These are phyloP conservation scores for Agarophyton chilense DNA, from an alignment of 23 red algal species.

Conservation along the genomic window DNA sequence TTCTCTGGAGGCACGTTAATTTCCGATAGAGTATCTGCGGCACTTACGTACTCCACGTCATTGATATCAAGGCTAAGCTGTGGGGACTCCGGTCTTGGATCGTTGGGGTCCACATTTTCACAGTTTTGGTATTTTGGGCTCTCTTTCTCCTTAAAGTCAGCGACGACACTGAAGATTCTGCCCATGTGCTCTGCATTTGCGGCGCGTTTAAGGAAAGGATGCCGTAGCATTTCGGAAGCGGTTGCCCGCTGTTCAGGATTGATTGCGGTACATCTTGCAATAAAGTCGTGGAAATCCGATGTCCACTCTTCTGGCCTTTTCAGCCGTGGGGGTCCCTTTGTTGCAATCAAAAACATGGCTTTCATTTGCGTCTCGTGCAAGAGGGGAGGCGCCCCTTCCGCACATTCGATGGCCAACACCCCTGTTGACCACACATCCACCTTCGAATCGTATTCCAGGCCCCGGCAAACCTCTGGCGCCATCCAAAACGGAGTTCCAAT, in stretches of 20 bases:
- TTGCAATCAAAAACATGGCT: slow-evolving; percentile 98
- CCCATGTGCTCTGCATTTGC: slow-evolving; percentile 68
- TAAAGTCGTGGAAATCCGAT: slow-evolving; percentile 86
- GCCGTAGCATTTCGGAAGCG: slow-evolving; percentile 78
- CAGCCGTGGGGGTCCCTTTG: slow-evolving; percentile 81
- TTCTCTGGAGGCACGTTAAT: neutral
- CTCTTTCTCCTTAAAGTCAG: slow-evolving; percentile 67
- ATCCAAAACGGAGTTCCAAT: slow-evolving; percentile 98
- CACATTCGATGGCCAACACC: slow-evolving; percentile 96
- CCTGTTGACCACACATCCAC: slow-evolving; percentile 98
- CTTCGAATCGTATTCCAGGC: slow-evolving; percentile 89
- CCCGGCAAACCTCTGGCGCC: slow-evolving; percentile 95
- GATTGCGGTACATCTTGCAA: slow-evolving; percentile 67
- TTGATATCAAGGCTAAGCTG: slow-evolving; percentile 20
- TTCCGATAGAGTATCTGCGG: slow-evolving; percentile 19
- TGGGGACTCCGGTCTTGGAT: slow-evolving; percentile 30
- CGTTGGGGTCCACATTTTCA: slow-evolving; percentile 24
- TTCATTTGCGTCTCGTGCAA: slow-evolving; percentile 86
- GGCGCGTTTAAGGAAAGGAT: slow-evolving; percentile 87
- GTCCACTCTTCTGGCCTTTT: slow-evolving; percentile 79
- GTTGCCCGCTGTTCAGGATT: slow-evolving; percentile 70
- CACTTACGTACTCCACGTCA: slow-evolving; percentile 33
- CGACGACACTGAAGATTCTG: slow-evolving; percentile 73
- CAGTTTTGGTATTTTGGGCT: slow-evolving; percentile 38
- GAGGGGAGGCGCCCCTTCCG: slow-evolving; percentile 91